Percentiles rank a stretch among this genome's conserved stretches.
Conservation (phyloP, 192 early-diverging fungal species). For the Umbelopsis ramanniana region DNA sequence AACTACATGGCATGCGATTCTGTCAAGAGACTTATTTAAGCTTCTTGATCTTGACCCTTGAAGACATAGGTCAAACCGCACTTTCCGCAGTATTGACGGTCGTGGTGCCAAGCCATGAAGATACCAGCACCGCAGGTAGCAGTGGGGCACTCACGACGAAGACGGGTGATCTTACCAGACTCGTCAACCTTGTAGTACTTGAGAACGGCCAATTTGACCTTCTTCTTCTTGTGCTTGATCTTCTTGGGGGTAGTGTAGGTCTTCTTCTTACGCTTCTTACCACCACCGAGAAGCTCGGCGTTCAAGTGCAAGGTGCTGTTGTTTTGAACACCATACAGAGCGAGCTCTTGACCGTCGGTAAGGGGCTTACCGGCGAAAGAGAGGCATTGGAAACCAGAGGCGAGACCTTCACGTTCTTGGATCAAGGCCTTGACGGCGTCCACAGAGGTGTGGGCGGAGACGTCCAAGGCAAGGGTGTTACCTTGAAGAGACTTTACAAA, state of each 20-base stretch:
- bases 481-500: slow-evolving; percentile 71
- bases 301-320: slow-evolving; percentile 79
- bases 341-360: slow-evolving; percentile 51
- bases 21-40: background rate
- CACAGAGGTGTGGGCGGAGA: slow-evolving; percentile 52
- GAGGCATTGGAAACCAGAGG: slow-evolving; percentile 60
- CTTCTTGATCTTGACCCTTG: slow-evolving; percentile 60
- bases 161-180: slow-evolving; percentile 96
- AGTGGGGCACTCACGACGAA: slow-evolving; percentile 98
- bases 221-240: slow-evolving; percentile 98
- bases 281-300: slow-evolving; percentile 79
- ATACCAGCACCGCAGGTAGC: slow-evolving; percentile 97
- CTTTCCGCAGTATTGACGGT: slow-evolving; percentile 98
- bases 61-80: slow-evolving; percentile 97
- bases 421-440: slow-evolving; percentile 62
- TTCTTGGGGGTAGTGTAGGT: slow-evolving; percentile 99
- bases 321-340: slow-evolving; percentile 64
- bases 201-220: slow-evolving; percentile 98
- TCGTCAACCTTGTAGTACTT: slow-evolving; percentile 99
- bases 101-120: slow-evolving; percentile 98
- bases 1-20: no score
- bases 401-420: slow-evolving; percentile 64
- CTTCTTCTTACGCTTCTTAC: slow-evolving; percentile 99
- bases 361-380: slow-evolving; percentile 58
- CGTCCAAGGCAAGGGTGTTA: slow-evolving; percentile 67